phyloP scores from a whole-genome alignment of 129 eudicot genomes.

The Scalesia atractyloides region DNA sequence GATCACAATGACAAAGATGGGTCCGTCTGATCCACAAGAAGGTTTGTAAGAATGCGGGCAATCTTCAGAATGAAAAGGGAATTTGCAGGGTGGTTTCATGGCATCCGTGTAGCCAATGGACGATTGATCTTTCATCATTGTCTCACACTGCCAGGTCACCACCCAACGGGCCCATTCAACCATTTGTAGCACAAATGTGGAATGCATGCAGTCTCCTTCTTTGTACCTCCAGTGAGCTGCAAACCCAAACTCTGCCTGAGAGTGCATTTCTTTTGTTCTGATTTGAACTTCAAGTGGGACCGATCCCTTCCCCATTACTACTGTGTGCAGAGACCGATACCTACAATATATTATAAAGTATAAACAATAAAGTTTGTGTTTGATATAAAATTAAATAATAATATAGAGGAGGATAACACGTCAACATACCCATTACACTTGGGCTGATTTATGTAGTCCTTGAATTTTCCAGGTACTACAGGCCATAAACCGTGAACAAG shows the following conservation, averaged over 20 bases:
- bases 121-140: slow-evolving; percentile 55
- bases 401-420: neutral
- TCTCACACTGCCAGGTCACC: slow-evolving; percentile 93
- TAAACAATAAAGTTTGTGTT: neutral
- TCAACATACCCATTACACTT: slow-evolving; percentile 71
- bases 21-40: slow-evolving; percentile 61
- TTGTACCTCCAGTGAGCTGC: slow-evolving; percentile 99
- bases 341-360: slow-evolving; percentile 33
- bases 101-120: slow-evolving; percentile 46
- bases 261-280: slow-evolving; percentile 86
- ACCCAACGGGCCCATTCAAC: slow-evolving; percentile 99
- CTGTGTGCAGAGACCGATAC: slow-evolving; percentile 89
- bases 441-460: slow-evolving; percentile 80
- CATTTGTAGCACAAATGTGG: slow-evolving; percentile 90
- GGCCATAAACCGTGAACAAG: slow-evolving; percentile 76
- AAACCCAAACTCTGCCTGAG: slow-evolving; percentile 90
- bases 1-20: slow-evolving; percentile 77
- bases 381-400: neutral
- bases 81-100: slow-evolving; percentile 64
- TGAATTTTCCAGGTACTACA: slow-evolving; percentile 87
- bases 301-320: slow-evolving; percentile 72
- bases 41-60: slow-evolving; percentile 80
- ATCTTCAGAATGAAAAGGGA: slow-evolving; percentile 78
- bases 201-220: slow-evolving; percentile 75
- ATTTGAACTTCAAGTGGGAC: slow-evolving; percentile 93